Evolutionary conservation across 2,329 filamentous ascomycete genomes (phyloP).

Genomic region (Epichloe gansuensis): DNA sequence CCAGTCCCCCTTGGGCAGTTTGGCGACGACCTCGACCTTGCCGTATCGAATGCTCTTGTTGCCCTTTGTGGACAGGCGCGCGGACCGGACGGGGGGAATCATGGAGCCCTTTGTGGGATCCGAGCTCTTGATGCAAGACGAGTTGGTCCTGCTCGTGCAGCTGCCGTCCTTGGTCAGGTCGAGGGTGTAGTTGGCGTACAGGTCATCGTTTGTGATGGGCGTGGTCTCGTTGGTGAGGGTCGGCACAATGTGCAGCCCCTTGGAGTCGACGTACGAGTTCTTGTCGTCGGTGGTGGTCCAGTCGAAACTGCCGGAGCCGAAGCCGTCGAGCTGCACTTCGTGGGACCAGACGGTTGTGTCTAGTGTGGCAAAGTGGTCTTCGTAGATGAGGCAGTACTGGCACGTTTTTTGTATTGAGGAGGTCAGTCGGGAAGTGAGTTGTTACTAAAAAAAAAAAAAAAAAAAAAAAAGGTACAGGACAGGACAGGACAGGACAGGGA

Average conservation of each 20-base stretch:
- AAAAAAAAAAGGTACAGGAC: neutral
- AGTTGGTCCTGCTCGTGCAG: constrained; percentile 26
- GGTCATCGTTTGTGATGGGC: constrained; percentile 23
- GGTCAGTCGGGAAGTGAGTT: no score
- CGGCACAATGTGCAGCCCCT: constrained; percentile 42
- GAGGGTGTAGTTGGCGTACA: constrained; percentile 28
- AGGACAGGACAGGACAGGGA: no score
- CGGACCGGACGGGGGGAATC: constrained; percentile 37
- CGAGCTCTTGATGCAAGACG: constrained; percentile 25
- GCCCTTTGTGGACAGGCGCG: constrained; percentile 28
- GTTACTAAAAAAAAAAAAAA: neutral
- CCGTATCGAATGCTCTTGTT: constrained; percentile 11
- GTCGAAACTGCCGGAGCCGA: constrained; percentile 38
- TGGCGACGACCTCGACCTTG: constrained; percentile 38
- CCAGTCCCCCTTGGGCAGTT: constrained; percentile 41
- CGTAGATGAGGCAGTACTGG: constrained; percentile 36
- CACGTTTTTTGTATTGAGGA: neutral
- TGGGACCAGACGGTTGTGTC: constrained; percentile 34
- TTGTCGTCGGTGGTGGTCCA: constrained; percentile 36
- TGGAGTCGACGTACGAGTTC: constrained; percentile 34
- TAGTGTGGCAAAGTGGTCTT: constrained; percentile 35
- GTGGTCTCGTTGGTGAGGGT: constrained; percentile 33
- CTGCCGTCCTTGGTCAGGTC: constrained; percentile 29
- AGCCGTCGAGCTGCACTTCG: constrained; percentile 32
- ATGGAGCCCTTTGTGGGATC: constrained; percentile 31